Evolutionary conservation across 2,329 filamentous ascomycete genomes (phyloP), one percentile per base, ranked within the genome.

Genomic region (Penicillium sp.): DNA sequence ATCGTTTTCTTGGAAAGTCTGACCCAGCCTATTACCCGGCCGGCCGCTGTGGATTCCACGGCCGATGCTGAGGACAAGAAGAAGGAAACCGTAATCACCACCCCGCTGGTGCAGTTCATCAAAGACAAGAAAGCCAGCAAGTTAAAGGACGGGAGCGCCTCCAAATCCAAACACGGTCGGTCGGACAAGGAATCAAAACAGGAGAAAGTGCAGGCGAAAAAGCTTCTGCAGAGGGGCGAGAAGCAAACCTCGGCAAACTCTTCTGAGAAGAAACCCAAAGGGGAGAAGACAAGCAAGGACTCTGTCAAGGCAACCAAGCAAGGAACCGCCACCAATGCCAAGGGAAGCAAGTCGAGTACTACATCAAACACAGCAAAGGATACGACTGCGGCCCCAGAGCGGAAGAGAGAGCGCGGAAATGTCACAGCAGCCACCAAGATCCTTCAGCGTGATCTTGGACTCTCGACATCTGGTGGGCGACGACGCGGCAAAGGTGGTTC

Each of bases 1-100:
- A 95, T 97, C 80, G 86, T 88, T 27, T 99, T 97, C 72, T 82
- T 99, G 8, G 90, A 95, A 73, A 89, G 85, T 54, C 82, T 97
- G 47, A 95, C 93, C 1, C 91, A 95, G 65, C 85, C 84, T 2
- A 81, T 86, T 59, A 75, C 77, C n/a, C 87, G 84, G 68, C 75
- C 84, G 13, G 69, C 78, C 10, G 75, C 79, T 0, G 82, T 82
- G 25, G 82, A 85, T 33, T 53, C 50, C 10, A 61, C 76, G 5
- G 64, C 71, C 13, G 83, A 82, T 41, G 74, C 82, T 4, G 83
- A 71, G 6, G 77, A 83, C 29, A 81, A 81, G 62, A 81, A 81
- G 59, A 76, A 77, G 61, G 81, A 84, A 37, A 89, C 90, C 68
- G 82, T 90, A 49, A 91, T 86, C 25, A 93, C 88, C 0, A 97